Evolutionary conservation across 352 stramenopile genomes (phyloP).

Genomic region (Phytophthora pini): DNA sequence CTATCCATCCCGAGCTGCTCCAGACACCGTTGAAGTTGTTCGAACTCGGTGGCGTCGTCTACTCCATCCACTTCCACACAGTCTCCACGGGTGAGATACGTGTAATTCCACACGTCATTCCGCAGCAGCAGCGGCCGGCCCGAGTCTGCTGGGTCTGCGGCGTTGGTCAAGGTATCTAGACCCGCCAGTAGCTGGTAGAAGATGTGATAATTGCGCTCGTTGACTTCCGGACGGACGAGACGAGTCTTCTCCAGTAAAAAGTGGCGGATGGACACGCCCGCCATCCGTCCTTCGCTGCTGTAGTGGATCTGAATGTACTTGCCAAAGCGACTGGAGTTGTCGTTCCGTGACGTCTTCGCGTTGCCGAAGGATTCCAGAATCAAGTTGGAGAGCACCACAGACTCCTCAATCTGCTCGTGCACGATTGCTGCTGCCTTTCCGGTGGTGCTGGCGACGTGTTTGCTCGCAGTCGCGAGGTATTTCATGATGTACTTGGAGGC

Average conservation of each 20-base stretch:
- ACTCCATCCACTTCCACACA: slow-evolving; percentile 80
- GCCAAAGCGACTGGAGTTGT: slow-evolving; percentile 92
- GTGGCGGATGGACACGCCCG: slow-evolving; percentile 76
- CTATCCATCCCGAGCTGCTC: slow-evolving; percentile 75
- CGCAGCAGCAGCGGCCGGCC: slow-evolving; percentile 39
- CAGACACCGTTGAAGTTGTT: slow-evolving; percentile 68
- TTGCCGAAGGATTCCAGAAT: slow-evolving; percentile 88
- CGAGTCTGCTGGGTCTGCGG: slow-evolving; percentile 22
- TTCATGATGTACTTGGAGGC: slow-evolving; percentile 95
- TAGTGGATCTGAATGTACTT: slow-evolving; percentile 93
- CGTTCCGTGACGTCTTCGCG: slow-evolving; percentile 85
- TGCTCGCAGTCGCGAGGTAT: slow-evolving; percentile 82
- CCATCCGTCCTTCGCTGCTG: slow-evolving; percentile 75
- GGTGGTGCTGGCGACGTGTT: slow-evolving; percentile 40
- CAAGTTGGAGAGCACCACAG: slow-evolving; percentile 81
- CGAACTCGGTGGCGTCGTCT: slow-evolving; percentile 76
- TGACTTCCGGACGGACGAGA: slow-evolving; percentile 67
- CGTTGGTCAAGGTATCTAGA: slow-evolving; percentile 36
- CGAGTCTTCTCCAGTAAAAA: slow-evolving; percentile 86
- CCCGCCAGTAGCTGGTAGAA: slow-evolving; percentile 82
- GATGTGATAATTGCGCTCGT: slow-evolving; percentile 86
- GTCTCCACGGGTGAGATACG: slow-evolving; percentile 73
- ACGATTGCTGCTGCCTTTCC: slow-evolving; percentile 29
- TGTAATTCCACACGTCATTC: slow-evolving; percentile 73
- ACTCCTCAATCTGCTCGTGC: slow-evolving; percentile 85